Percentiles rank a stretch among this genome's conserved stretches.
Evolutionary conservation across 768 basidiomycete species (phyloP).

Genomic region (Rossbeevera mucosa): DNA sequence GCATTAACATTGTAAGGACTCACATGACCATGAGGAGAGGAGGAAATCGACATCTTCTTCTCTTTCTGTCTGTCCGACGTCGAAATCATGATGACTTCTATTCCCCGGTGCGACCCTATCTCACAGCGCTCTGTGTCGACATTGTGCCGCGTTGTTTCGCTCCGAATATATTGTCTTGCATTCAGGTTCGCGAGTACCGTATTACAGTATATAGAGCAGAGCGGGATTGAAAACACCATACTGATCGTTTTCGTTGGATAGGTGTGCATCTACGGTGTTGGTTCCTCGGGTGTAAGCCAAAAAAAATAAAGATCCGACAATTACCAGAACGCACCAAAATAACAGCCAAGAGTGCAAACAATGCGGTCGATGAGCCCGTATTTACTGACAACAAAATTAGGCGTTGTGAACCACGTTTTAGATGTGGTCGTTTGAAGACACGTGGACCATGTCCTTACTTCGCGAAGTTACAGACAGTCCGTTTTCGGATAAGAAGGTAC

Average conservation of each 20-base stretch:
- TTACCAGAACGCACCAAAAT: slow-evolving; percentile 41
- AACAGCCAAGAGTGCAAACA: slow-evolving; percentile 37
- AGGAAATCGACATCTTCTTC: not conserved
- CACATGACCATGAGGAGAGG: not conserved
- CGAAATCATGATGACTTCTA: not conserved
- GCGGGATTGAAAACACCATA: slow-evolving; percentile 3
- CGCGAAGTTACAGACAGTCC: not conserved
- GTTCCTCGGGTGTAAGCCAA: not conserved
- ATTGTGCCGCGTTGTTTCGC: not conserved
- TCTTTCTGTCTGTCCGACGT: not conserved
- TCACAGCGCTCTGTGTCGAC: not conserved
- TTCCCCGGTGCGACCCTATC: not conserved
- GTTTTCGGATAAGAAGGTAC: slow-evolving; percentile 3
- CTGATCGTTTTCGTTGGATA: not conserved
- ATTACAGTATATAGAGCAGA: slow-evolving; percentile 10
- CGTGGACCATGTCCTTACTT: not conserved
- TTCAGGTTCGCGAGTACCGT: slow-evolving; percentile 18
- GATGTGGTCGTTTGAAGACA: not conserved
- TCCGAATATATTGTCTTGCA: slow-evolving; percentile 6
- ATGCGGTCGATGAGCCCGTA: slow-evolving; percentile 46
- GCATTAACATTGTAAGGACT: not conserved
- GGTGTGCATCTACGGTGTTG: not conserved
- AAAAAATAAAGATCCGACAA: not conserved
- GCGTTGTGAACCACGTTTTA: not conserved
- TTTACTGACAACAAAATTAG: slow-evolving; percentile 6